Percentiles rank a stretch among this genome's conserved stretches.
Evolutionary conservation across 805 yeast species (phyloP).

Genomic region (Clavispora carvajalis): DNA sequence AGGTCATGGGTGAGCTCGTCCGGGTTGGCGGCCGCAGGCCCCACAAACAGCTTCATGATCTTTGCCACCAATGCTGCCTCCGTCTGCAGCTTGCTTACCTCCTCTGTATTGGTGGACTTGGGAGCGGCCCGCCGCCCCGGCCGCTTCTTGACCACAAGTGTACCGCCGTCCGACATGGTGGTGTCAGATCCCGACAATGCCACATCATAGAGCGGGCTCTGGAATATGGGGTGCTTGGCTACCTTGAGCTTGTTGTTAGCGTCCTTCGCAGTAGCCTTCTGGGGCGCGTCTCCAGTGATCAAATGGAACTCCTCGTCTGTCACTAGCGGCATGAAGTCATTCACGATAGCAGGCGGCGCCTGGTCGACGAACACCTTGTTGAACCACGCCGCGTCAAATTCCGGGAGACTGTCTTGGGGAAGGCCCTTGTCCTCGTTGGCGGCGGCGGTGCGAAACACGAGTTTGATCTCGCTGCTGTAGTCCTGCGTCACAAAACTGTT

Average conservation of each 20-base stretch:
- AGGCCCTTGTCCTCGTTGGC: slow-evolving; percentile 10
- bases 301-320: slow-evolving; percentile 33
- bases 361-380: slow-evolving; percentile 7
- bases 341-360: slow-evolving; percentile 19
- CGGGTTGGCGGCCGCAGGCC: slow-evolving; percentile 30
- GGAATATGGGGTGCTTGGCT: slow-evolving; percentile 37
- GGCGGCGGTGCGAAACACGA: slow-evolving; percentile 15
- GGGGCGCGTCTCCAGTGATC: slow-evolving; percentile 35
- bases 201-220: slow-evolving; percentile 33
- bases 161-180: slow-evolving; percentile 15
- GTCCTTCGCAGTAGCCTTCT: slow-evolving; percentile 19
- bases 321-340: slow-evolving; percentile 40
- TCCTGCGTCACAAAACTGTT: slow-evolving; percentile 24
- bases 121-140: slow-evolving; percentile 35
- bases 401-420: slow-evolving; percentile 3
- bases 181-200: slow-evolving; percentile 39
- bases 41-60: slow-evolving; percentile 38
- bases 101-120: slow-evolving; percentile 14
- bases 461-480: slow-evolving; percentile 26
- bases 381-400: slow-evolving; percentile 10
- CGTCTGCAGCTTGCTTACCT: slow-evolving; percentile 18
- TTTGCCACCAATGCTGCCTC: slow-evolving; percentile 37
- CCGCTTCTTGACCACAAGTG: slow-evolving; percentile 23
- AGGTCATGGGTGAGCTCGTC: slow-evolving; percentile 34
- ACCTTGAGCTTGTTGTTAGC: slow-evolving; percentile 14